These are phyloP conservation scores for Peltaster fructicola DNA, from an alignment of 2,329 filamentous ascomycete genomes.

Conservation along the genomic window DNA sequence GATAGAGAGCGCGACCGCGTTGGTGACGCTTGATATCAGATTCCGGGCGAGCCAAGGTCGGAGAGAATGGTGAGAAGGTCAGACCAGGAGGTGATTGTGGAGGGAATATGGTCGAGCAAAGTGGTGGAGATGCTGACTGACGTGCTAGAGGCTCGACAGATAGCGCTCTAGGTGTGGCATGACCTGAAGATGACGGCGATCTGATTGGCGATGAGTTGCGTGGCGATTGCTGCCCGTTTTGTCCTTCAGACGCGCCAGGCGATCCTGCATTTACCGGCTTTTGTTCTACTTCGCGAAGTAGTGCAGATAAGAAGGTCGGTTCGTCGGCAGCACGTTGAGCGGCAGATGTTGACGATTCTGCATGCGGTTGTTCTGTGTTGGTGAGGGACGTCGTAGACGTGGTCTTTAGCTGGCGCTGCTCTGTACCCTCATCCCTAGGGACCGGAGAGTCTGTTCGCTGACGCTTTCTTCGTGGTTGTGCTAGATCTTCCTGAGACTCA, in stretches of 20 bases:
- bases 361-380: conserved; percentile 23
- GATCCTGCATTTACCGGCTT: conserved; percentile 23
- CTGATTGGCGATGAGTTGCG: conserved; percentile 45
- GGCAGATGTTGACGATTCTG: conserved; percentile 18
- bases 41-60: conserved; percentile 14
- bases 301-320: conserved; percentile 69
- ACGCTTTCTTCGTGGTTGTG: no score
- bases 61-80: conserved; percentile 52
- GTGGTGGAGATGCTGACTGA: conserved; percentile 45
- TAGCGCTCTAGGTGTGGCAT: conserved; percentile 48
- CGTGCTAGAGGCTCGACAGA: conserved; percentile 54
- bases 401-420: conserved; percentile 45
- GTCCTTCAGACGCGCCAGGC: conserved; percentile 16
- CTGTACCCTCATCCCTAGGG: no score
- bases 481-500: conserved; percentile 43
- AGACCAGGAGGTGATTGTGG: conserved; percentile 46
- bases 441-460: conserved; percentile 25
- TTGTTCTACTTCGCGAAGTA: conserved; percentile 73
- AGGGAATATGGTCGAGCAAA: conserved; percentile 57
- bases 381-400: conserved; percentile 32
- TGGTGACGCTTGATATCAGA: conserved; percentile 11
- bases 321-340: conserved; percentile 26
- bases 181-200: conserved; percentile 47
- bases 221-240: conserved; percentile 18
- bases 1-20: conserved; percentile 37